Base-by-base conservation (phyloP, 2,329 filamentous ascomycete genomes). In the Botryosphaeria dothidea region DNA sequence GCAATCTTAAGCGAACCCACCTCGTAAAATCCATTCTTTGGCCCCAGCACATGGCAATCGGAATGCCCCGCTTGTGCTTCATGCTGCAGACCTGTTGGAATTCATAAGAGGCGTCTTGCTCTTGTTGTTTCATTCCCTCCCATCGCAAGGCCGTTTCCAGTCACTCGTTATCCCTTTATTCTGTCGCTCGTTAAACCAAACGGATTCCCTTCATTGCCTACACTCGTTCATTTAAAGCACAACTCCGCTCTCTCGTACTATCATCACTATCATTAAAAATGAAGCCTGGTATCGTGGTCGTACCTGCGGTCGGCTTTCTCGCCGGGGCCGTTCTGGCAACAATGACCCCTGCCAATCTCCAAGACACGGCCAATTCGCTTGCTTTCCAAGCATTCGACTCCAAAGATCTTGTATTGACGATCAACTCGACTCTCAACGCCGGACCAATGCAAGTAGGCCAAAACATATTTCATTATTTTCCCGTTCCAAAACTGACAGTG, bases 331-430 rank as follows among this genome's bases (percentile, higher is more conserved):
- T n/a, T 15, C 15, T 58, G 6, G 62, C 62, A 7, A 60, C 25
- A 15, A 61, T 65, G 62, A 45, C 29, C 25, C 62, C 56, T 17
- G 27, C 25, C 15, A 41, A 36, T 27, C n/a, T 65, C 3, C 62
- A 63, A 36, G 43, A 61, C 29, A 45, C 36, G 11, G 56, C 29
- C 5, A 63, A 61, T 25, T 19, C 51, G 13, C 29, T 65, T 21
- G 62, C 56, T 13, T 23, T 34, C 5, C 38, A 58, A n/a, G 58
- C 62, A 0, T 65, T 65, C 21, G 62, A 65, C 34, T 15, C 41
- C 21, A 65, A 65, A 25, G 62, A 65, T n/a, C 62, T 65, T 51
- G 54, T 65, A 7, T 6, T 48, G 17, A 13, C 36, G 17, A 51
- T 65, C 56, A 65, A 63, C 13, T 23, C n/a, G 6, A 45, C 62